Evolutionary conservation across 2,329 filamentous ascomycete genomes (phyloP).

Genomic region (Sarocladium strictum): DNA sequence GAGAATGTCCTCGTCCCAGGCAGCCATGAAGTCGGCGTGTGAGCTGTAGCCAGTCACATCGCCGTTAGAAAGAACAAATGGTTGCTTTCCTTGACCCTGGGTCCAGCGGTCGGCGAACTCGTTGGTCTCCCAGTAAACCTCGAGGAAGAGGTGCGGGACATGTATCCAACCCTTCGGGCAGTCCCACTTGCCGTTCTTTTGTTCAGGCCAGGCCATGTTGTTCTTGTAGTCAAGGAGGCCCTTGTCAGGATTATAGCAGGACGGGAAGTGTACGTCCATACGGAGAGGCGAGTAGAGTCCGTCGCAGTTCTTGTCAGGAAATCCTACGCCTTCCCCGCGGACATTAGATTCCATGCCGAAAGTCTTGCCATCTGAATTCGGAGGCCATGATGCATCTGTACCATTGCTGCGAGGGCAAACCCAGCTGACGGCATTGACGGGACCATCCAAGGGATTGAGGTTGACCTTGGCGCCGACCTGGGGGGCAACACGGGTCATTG

Average conservation of each 20-base stretch:
- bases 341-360: conserved; percentile 52
- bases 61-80: conserved; percentile 64
- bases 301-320: conserved; percentile 66
- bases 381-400: conserved; percentile 47
- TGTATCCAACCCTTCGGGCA: conserved; percentile 51
- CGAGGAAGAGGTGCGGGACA: conserved; percentile 51
- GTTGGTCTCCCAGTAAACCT: conserved; percentile 56
- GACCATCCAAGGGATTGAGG: conserved; percentile 45
- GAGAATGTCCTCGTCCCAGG: conserved; percentile 61
- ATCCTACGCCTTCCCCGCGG: conserved; percentile 53
- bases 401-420: conserved; percentile 49
- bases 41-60: conserved; percentile 64
- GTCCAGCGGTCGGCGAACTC: conserved; percentile 44
- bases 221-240: conserved; percentile 54
- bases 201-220: conserved; percentile 61
- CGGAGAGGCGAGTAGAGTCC: conserved; percentile 55
- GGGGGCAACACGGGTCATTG: conserved; percentile 52
- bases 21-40: conserved; percentile 69
- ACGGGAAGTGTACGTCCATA: conserved; percentile 65
- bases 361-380: conserved; percentile 45
- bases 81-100: conserved; percentile 45
- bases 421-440: conserved; percentile 49
- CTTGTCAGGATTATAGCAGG: conserved; percentile 63
- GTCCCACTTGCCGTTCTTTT: conserved; percentile 44
- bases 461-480: conserved; percentile 41